A percentile compares a stretch with the other conserved stretches of the same genome.
These are phyloP conservation scores for Candida silvatica DNA, from an alignment of 805 yeast species.

Conservation along the genomic window DNA sequence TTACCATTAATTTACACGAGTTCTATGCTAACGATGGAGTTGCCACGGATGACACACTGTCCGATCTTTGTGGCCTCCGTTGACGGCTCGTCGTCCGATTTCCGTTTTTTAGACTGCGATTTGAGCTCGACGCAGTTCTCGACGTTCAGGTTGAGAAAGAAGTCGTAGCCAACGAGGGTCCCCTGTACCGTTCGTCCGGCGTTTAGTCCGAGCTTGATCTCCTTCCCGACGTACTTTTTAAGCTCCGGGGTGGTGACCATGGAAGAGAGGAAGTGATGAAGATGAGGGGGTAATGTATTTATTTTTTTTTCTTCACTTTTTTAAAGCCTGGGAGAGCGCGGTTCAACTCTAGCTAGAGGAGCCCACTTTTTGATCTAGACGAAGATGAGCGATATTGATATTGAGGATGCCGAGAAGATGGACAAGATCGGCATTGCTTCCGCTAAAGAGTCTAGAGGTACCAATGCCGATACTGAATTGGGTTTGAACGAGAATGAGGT, in stretches of 20 bases:
- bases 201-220: conserved; percentile 64
- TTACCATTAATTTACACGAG: too few species aligned
- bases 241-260: conserved; percentile 29
- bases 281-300: background rate
- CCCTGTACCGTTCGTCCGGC: conserved; percentile 79
- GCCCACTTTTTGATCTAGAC: too few species aligned
- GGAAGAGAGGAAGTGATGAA: conserved; percentile 1
- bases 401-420: background rate
- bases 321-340: too few species aligned
- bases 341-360: too few species aligned
- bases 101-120: conserved; percentile 1
- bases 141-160: conserved; percentile 29
- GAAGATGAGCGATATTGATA: too few species aligned
- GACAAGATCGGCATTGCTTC: background rate
- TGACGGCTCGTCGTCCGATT: background rate
- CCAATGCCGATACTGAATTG: too few species aligned
- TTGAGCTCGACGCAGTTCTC: conserved; percentile 13
- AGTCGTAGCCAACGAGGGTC: conserved; percentile 76
- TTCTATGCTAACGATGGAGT: conserved; percentile 43
- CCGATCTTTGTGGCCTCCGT: conserved; percentile 18
- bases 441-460: too few species aligned
- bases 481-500: too few species aligned
- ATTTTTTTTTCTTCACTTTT: background rate
- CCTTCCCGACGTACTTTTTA: conserved; percentile 68
- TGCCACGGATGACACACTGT: conserved; percentile 40